Base-by-base conservation (phyloP, 2,329 filamentous ascomycete genomes). In the Calonectria pseudoreteaudii region DNA sequence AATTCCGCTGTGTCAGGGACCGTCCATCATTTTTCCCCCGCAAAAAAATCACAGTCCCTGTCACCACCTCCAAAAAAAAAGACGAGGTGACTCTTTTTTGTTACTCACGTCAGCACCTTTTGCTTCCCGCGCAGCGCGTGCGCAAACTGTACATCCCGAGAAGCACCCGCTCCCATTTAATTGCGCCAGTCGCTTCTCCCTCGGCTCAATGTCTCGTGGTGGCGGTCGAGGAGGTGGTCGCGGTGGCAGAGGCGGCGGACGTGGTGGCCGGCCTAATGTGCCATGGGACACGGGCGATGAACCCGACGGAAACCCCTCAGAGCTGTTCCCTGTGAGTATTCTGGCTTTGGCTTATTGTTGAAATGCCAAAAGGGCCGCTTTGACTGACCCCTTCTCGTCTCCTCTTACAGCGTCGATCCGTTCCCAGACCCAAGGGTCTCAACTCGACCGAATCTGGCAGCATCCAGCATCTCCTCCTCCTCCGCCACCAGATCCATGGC, bases 401-500 rank as follows among this genome's bases (percentile, higher is more conserved):
- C 10, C 38, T 31, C 36, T 3, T 50, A 16, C 65, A 91, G 90
- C 85, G 86, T 72, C 91, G 90, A 82, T 78, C 85, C 28, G 86
- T 91, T 3, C 88, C 89, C 3, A 80, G 81, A 13, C 86, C 88
- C 0, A 85, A 86, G 30, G 79, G 84, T 11, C 85, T 90, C 71
- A 84, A 84, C 49, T 75, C 81, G 20, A 80, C 84, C 70, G 90
- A 92, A 79, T 83, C 84, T 50, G 85, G 84, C 74, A 83, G 87
- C 72, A 86, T 91, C 73, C 85, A 87, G 49, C 86, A 86, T 80
- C 88, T 90, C 78, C 86, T 92, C 77, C 86, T 90, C 56, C 87
- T 91, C 80, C 89, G 90, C 66, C 89, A 88, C 76, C 89, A 91
- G 78, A 86, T 89, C 78, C 90, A 91, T 82, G 85, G 86, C 72